Evolutionary conservation across 306 rosid species (phyloP), one percentile per base, ranked within the genome.

Genomic region (Neltuma alba): DNA sequence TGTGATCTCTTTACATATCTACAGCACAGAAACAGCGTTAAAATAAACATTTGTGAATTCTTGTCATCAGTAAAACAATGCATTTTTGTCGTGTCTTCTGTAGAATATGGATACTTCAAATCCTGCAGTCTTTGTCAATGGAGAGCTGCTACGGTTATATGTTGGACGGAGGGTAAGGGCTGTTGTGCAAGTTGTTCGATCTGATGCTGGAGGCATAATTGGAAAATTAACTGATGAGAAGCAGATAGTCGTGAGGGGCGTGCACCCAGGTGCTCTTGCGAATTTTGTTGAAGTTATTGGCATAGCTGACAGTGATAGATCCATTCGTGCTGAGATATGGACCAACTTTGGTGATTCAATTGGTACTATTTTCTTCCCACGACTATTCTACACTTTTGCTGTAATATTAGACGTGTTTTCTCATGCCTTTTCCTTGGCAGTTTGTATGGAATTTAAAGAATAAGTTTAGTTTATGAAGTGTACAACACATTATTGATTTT

Each of bases 241-340:
- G 60, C 90, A 93, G 80, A 33, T 95, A 40, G 65, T 81, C 69
- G 91, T 93, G 27, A 92, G 87, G 81, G 94, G 97, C 70, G 69
- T 82, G 55, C 79, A 86, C 25, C 89, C 88, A 0, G 42, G 66
- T 21, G 76, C 90, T 78, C 93, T 79, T 63, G 84, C 92, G 44
- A 91, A 15, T 54, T 95, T 86, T 84, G 90, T 95, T 5, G 98
- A 95, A 87, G 97, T 95, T 79, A 79, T 93, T 76, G 99, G 99
- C 18, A 78, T 90, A 80, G 98, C 92, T 83, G 94, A 89, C 65
- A 61, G 81, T 71, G 97, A 95, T 23, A 91, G 83, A 72, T 92
- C 92, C 73, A 91, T 95, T 67, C 86, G 68, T 18, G 94, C 92
- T 34, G 95, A 91, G 79, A 70, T 79, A 36, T 95, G 97, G 99